Evolutionary conservation across 2,329 filamentous ascomycete species (phyloP), one percentile per base, ranked within the genome.

Genomic region (Claviceps pazoutovae): DNA sequence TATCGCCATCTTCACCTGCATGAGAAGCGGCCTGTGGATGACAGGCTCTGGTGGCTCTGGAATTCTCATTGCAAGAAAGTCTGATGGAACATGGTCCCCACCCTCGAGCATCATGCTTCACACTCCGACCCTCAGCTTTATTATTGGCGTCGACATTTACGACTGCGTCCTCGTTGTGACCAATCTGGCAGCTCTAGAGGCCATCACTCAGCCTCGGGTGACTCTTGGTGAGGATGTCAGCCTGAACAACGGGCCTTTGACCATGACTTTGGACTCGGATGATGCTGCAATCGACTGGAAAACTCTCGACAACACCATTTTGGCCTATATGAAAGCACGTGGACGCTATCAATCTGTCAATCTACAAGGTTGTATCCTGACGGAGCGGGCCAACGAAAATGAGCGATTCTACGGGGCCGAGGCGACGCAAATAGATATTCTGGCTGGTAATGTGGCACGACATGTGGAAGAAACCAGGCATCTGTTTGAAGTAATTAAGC

Each of bases 151-250:
- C 42, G 91, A 97, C 64, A 89, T 96, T 36, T 97, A 96, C 72
- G 91, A 97, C 66, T 95, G 90, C 62, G 86, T 97, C 14, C 78
- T 96, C 8, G 86, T 96, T 38, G 90, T 96, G 63, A 96, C 95
- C 70, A 89, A 86, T 45, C 80, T 86, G 46, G 78, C 87, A 52
- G 88, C 89, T 6, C 72, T 97, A 46, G 86, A 95, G 58, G 81
- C 86, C 1, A 94, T 96, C 63, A 88, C 86, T 38, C 83, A 82
- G 53, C 72, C 91, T 3, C 79, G 84, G 50, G 82, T 88, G 51
- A 93, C 86, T 0, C 71, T 97, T 2, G 90, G 90, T 5, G 83
- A 85, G 46, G 88, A 95, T 64, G 77, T 95, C 50, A 83, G 80
- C 55, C 80, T 88, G 26, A 79, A 83, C 6, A 80, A 83, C 7